Evolutionary conservation across 345 rosid species (phyloP).

Genomic region (Sonneratia alba): DNA sequence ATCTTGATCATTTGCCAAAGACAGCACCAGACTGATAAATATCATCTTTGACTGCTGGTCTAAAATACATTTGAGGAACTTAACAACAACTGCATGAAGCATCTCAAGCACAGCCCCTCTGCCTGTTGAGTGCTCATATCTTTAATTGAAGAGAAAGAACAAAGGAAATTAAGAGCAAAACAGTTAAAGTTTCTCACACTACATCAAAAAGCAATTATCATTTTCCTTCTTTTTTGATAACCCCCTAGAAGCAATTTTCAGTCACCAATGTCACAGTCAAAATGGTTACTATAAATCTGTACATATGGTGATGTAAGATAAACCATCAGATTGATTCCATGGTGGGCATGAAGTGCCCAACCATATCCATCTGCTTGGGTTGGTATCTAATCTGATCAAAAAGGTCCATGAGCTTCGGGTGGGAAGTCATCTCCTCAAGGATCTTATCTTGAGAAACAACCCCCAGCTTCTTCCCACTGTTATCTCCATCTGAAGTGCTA

Average conservation of each 20-base stretch:
- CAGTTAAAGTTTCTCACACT: background rate
- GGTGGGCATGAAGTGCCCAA: constrained; percentile 13
- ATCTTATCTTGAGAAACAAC: constrained; percentile 17
- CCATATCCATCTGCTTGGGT: constrained; percentile 16
- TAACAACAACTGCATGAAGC: constrained; percentile 58
- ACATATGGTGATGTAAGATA: background rate
- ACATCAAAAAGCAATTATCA: background rate
- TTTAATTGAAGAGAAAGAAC: constrained; percentile 16
- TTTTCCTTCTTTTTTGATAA: background rate
- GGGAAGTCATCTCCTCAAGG: constrained; percentile 24
- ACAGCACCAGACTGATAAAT: constrained; percentile 43
- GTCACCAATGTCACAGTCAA: background rate
- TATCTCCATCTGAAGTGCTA: background rate
- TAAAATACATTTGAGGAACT: constrained; percentile 47
- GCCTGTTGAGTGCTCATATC: constrained; percentile 79
- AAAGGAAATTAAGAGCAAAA: too few relatives aligned
- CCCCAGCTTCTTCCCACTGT: background rate
- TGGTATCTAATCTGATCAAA: constrained; percentile 24
- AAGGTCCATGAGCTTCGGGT: constrained; percentile 13
- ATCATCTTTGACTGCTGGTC: constrained; percentile 45
- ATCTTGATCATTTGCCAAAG: constrained; percentile 58
- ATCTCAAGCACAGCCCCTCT: constrained; percentile 85
- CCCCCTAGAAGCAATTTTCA: background rate
- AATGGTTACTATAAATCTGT: too few relatives aligned
- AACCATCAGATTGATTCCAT: background rate